A percentile compares a stretch with the other conserved stretches of the same genome.
phyloP scores from a whole-genome alignment of 2,329 filamentous ascomycete species.

The Zasmidium angulare region DNA sequence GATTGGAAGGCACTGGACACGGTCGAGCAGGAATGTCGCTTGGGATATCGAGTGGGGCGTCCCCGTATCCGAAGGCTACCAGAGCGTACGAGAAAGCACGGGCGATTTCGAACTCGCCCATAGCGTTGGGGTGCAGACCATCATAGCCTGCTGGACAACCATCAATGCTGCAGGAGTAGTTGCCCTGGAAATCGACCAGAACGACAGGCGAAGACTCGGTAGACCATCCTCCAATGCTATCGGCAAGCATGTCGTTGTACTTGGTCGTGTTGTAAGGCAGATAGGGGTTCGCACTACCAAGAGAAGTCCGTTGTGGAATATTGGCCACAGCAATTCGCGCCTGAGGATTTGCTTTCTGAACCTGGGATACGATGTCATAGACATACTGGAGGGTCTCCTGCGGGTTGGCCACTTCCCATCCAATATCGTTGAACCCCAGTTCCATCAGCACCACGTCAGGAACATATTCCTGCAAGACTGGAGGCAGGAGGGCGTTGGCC shows the following conservation, averaged over 20 bases:
- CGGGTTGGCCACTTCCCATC: background rate
- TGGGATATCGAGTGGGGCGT: background rate
- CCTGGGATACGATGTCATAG: background rate
- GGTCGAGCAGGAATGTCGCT: background rate
- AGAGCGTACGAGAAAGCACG: background rate
- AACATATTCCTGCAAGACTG: background rate
- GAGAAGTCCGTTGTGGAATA: background rate
- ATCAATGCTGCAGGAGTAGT: slow-evolving; percentile 1
- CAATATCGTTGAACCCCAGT: background rate
- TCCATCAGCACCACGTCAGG: background rate
- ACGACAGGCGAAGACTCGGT: background rate
- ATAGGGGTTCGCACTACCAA: no score
- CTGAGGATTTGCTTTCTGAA: background rate
- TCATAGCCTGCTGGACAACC: background rate
- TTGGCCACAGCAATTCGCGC: background rate
- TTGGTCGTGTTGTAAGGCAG: background rate
- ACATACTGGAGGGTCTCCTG: background rate
- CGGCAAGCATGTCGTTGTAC: background rate
- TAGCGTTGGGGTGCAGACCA: background rate
- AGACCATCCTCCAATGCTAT: background rate
- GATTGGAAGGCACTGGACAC: background rate
- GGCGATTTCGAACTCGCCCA: background rate
- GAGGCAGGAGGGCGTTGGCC: background rate
- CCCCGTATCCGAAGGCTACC: background rate
- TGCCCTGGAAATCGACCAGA: background rate